Evolutionary conservation across 768 basidiomycete genomes (phyloP).

Genomic region (Auricularia heimuer): DNA sequence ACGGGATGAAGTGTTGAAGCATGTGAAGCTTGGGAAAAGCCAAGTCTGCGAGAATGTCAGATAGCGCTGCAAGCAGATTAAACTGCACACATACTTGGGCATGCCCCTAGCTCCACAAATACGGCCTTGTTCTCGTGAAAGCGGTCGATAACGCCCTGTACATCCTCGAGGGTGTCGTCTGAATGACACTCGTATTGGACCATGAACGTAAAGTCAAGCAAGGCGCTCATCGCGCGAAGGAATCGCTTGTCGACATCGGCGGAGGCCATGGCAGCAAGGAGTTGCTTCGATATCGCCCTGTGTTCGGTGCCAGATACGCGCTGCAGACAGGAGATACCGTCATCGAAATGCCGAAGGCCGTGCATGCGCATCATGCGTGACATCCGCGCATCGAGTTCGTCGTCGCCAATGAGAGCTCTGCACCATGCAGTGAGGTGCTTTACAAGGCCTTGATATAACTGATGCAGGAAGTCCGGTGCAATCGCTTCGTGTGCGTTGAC

Average conservation of each 20-base stretch:
- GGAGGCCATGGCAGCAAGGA: too few species aligned
- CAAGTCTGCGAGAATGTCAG: constrained; percentile 19
- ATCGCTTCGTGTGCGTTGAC: constrained; percentile 16
- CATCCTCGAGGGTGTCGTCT: too few species aligned
- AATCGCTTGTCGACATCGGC: too few species aligned
- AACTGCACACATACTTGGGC: constrained; percentile 2
- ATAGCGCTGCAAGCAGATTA: too few species aligned
- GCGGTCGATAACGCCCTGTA: constrained; percentile 5
- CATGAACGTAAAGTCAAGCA: constrained; percentile 19
- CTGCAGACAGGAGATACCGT: too few species aligned
- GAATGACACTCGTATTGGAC: constrained; percentile 18
- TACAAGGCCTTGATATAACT: constrained; percentile 26
- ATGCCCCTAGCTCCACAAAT: constrained; percentile 15
- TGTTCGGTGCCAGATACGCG: too few species aligned
- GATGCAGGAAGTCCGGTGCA: constrained; percentile 27
- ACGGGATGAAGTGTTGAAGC: constrained; percentile 14
- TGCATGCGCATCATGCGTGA: constrained; percentile 25
- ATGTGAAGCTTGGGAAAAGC: constrained; percentile 21
- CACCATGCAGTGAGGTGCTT: constrained; percentile 28
- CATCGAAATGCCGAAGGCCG: constrained; percentile 21
- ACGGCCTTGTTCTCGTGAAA: constrained; percentile 21
- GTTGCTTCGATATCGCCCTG: too few species aligned
- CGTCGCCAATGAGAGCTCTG: constrained; percentile 13
- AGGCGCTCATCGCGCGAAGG: too few species aligned
- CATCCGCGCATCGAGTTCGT: constrained; percentile 28